phyloP scores from a whole-genome alignment of 1,284 basidiomycete genomes.

The Ustilago bromivora region DNA sequence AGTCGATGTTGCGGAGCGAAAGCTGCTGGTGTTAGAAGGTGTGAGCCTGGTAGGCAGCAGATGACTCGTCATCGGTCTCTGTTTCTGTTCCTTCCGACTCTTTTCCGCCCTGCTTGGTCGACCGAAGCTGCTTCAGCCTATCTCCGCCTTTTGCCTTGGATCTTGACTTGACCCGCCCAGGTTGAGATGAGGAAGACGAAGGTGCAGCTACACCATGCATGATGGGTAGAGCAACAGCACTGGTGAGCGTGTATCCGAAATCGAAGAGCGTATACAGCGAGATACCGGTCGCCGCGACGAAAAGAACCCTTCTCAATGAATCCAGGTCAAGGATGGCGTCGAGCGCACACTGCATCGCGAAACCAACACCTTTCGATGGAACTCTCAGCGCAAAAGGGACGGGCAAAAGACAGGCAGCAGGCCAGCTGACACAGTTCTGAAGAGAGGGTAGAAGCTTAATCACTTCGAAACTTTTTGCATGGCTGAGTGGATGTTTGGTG shows the following conservation, averaged over 20 bases:
- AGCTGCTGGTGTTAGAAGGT: slow-evolving; percentile 30
- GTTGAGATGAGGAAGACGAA: background rate
- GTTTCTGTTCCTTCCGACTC: slow-evolving; percentile 43
- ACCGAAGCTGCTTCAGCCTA: slow-evolving; percentile 14
- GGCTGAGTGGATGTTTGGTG: background rate
- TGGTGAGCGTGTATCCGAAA: slow-evolving; percentile 54
- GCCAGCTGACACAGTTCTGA: slow-evolving; percentile 3
- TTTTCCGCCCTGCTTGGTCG: background rate
- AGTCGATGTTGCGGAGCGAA: slow-evolving; percentile 53
- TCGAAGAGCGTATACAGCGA: slow-evolving; percentile 57
- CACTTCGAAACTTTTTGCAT: slow-evolving; percentile 2
- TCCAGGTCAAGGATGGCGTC: slow-evolving; percentile 35
- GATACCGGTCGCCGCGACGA: slow-evolving; percentile 52
- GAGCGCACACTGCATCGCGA: background rate
- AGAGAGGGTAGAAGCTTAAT: background rate
- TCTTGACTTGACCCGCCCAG: background rate
- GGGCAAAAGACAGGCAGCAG: background rate
- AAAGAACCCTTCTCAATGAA: slow-evolving; percentile 21
- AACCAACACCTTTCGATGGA: background rate
- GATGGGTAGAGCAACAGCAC: slow-evolving; percentile 46
- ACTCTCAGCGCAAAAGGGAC: background rate
- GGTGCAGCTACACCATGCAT: slow-evolving; percentile 28
- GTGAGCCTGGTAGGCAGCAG: slow-evolving; percentile 15
- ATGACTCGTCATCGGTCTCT: slow-evolving; percentile 38
- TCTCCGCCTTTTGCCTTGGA: background rate